phyloP scores from a whole-genome alignment of 2,329 filamentous ascomycete species.

The Aspergillus pseudoviridinutans region DNA sequence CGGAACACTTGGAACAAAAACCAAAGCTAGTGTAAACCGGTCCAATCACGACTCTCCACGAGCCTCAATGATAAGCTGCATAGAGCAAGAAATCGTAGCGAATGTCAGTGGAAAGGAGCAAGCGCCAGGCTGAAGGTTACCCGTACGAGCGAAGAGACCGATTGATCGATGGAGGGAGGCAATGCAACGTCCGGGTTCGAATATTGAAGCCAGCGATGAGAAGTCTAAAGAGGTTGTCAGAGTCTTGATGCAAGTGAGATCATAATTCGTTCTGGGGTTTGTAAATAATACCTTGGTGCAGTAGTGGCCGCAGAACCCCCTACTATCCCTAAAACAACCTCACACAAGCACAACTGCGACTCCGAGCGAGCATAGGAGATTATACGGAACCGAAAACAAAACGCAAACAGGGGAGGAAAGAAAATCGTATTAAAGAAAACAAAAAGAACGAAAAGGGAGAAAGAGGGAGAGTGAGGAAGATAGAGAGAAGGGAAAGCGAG shows the following conservation, averaged over 20 bases:
- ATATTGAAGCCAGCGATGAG: not conserved
- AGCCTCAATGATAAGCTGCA: not conserved
- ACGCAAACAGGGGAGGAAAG: conserved; percentile 10
- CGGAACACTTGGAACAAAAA: conserved; percentile 4
- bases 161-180: not conserved
- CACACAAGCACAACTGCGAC: conserved; percentile 10
- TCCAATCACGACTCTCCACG: not conserved
- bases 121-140: conserved; percentile 11
- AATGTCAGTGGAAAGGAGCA: conserved; percentile 6
- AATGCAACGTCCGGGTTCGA: conserved; percentile 3
- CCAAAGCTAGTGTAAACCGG: conserved; percentile 5
- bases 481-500: conserved; percentile 6
- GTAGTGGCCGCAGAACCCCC: not conserved
- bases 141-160: not conserved
- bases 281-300: not conserved
- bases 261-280: not conserved
- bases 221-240: not conserved
- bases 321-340: conserved; percentile 12
- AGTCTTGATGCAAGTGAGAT: not conserved
- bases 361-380: conserved; percentile 15
- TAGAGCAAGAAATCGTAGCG: not conserved
- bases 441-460: not conserved
- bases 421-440: conserved; percentile 10
- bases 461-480: conserved; percentile 6
- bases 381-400: conserved; percentile 6